These are phyloP conservation scores for Gastroboletus turbinatus DNA, from an alignment of 1,284 basidiomycete species.

Conservation along the genomic window DNA sequence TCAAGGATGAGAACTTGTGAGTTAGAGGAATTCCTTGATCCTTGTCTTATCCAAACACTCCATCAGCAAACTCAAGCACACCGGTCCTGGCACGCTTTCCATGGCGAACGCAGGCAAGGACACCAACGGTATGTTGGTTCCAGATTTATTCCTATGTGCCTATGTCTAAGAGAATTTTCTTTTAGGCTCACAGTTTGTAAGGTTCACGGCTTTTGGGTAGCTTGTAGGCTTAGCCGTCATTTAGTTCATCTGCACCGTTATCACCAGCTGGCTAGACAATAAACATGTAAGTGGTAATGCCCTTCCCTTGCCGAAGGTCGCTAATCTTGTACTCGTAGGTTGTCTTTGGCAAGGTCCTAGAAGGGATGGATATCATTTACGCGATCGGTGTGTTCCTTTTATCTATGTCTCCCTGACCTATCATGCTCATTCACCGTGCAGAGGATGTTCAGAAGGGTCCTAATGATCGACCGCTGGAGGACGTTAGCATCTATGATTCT, in stretches of 20 bases:
- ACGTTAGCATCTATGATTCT: conserved; percentile 76
- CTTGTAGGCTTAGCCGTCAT: conserved; percentile 3
- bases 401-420: background rate
- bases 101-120: conserved; percentile 94
- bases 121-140: conserved; percentile 63
- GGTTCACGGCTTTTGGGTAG: conserved; percentile 24
- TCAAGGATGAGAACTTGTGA: conserved; percentile 97
- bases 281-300: conserved; percentile 53
- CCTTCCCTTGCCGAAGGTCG: background rate
- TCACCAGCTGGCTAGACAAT: conserved; percentile 76
- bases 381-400: conserved; percentile 57
- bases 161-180: conserved; percentile 3
- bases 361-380: conserved; percentile 84
- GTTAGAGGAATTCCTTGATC: conserved; percentile 23
- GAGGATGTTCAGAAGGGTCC: conserved; percentile 70
- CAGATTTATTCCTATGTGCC: background rate
- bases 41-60: background rate
- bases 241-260: conserved; percentile 81
- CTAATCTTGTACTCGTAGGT: conserved; percentile 48
- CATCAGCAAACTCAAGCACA: conserved; percentile 84
- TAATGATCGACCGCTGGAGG: conserved; percentile 68
- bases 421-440: conserved; percentile 36
- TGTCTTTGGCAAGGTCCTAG: conserved; percentile 88
- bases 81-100: conserved; percentile 80
- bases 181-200: conserved; percentile 80